Base-by-base conservation (phyloP, 495 filamentous ascomycete species). In the Lasiosphaeria miniovina region DNA sequence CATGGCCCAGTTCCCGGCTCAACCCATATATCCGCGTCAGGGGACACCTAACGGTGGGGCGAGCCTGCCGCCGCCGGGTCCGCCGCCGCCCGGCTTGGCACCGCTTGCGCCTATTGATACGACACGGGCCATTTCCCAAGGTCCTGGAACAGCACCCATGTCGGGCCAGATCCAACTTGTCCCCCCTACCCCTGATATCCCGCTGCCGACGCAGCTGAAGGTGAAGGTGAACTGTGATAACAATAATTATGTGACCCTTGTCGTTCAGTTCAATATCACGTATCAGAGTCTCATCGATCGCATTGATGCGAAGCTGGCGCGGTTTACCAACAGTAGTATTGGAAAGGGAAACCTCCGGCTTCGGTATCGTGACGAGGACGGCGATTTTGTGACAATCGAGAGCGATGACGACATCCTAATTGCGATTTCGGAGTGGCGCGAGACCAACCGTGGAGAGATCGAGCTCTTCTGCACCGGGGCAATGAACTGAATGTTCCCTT, bases 401-500 rank as follows among this genome's bases (percentile, higher is more conserved):
- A 90, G 88, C 56, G 93, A 98, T 64, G 94, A 98, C 64, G 94
- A 96, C 58, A 93, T 98, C 31, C 89, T 91, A 63, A 88, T 90
- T 49, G 94, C 94, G 15, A 97, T 98, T 67, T 86, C 92, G 73
- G 91, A 93, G 62, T 96, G 91, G 88, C 85, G 88, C 55, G 90
- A 94, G 61, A 83, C 87, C 60, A 82, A 88, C 62, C 83, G 84
- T 49, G 90, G 88, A 53, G 91, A 96, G 77, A 94, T 96, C 64
- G 88, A 93, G 70, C 84, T 96, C 11, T 93, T 79, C 69, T 83
- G 81, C 67, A 72, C 80, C 36, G 74, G 75, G 40, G 74, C 77
- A 15, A 52, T 69, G 55, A 55, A 48, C 40, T 68, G 48, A 57
- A 33, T 35, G 3, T 53, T 46, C 15, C 6, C 43, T 46, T 11